Percentiles rank a stretch among this genome's conserved stretches.
Conservation (phyloP, 2,329 filamentous ascomycete species). For the Amylocarpus encephaloides region DNA sequence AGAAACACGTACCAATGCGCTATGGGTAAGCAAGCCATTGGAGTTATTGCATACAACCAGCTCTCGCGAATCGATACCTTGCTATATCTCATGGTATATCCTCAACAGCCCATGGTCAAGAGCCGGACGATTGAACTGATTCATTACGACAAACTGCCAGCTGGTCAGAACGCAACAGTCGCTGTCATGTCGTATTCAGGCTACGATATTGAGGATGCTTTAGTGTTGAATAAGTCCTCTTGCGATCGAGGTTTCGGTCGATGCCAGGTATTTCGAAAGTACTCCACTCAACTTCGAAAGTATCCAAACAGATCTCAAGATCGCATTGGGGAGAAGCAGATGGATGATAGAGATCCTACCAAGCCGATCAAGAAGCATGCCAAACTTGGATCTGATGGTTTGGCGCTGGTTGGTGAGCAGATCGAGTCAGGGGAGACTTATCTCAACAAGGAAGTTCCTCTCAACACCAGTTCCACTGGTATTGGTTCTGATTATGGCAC, state of each 20-base stretch:
- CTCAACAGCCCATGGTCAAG: constrained; percentile 95
- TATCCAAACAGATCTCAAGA: constrained; percentile 75
- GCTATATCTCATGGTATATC: constrained; percentile 94
- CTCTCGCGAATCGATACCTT: constrained; percentile 95
- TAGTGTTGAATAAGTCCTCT: constrained; percentile 94
- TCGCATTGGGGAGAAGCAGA: constrained; percentile 55
- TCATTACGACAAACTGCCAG: constrained; percentile 94
- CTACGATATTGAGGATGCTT: constrained; percentile 97
- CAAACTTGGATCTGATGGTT: constrained; percentile 75
- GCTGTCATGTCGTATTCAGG: constrained; percentile 99
- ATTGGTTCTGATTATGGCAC: constrained; percentile 61
- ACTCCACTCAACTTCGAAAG: constrained; percentile 76
- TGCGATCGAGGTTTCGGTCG: constrained; percentile 92
- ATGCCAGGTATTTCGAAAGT: constrained; percentile 97
- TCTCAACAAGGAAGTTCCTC: constrained; percentile 81
- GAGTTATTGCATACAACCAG: constrained; percentile 96
- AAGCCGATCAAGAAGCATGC: constrained; percentile 62
- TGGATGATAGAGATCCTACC: constrained; percentile 47
- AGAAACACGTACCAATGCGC: constrained; percentile 98
- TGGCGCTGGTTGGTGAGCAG: constrained; percentile 78
- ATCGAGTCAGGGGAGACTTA: constrained; percentile 77
- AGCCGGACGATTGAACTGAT: constrained; percentile 94
- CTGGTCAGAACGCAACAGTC: constrained; percentile 93
- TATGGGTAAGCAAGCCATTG: constrained; percentile 99
- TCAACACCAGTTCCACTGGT: constrained; percentile 68